Percentiles rank a stretch among this genome's conserved stretches.
Conservation (phyloP, 2,329 filamentous ascomycete genomes). For the Xylariaceae sp. region DNA sequence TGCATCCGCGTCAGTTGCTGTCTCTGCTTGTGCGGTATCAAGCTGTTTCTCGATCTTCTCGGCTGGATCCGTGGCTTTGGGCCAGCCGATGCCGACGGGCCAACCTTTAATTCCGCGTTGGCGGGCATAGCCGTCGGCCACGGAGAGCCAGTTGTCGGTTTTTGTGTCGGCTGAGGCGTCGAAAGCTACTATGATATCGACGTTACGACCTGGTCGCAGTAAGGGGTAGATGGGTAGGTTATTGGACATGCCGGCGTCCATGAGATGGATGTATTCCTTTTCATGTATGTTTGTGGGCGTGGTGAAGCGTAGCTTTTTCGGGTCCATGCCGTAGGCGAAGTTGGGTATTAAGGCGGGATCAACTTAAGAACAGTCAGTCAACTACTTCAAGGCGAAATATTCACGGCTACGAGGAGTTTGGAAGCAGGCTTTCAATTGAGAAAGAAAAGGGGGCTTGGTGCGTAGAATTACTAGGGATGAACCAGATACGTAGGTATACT, state of each 20-base stretch:
- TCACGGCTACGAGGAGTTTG: background rate
- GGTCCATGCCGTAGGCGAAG: slow-evolving; percentile 76
- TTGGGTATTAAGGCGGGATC: slow-evolving; percentile 89
- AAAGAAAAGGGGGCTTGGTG: no score
- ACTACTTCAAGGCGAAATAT: background rate
- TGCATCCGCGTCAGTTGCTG: slow-evolving; percentile 53
- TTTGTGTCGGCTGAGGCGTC: slow-evolving; percentile 91
- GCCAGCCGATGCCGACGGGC: slow-evolving; percentile 95
- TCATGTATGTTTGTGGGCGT: slow-evolving; percentile 73
- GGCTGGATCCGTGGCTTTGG: slow-evolving; percentile 54
- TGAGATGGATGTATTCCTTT: slow-evolving; percentile 68
- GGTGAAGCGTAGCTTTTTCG: slow-evolving; percentile 63
- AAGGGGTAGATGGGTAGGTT: slow-evolving; percentile 95
- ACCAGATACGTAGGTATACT: background rate
- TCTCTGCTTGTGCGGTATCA: slow-evolving; percentile 59
- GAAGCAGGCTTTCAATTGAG: no score
- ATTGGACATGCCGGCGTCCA: slow-evolving; percentile 99
- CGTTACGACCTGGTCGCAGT: slow-evolving; percentile 77
- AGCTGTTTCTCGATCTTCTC: slow-evolving; percentile 60
- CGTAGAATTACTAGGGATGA: no score
- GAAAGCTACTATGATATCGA: slow-evolving; percentile 88
- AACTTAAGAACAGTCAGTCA: slow-evolving; percentile 36
- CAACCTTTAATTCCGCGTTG: slow-evolving; percentile 90
- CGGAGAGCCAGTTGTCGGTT: slow-evolving; percentile 92
- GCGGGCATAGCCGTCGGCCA: slow-evolving; percentile 85